Percentiles rank a stretch among this genome's conserved stretches.
Evolutionary conservation across 2,329 filamentous ascomycete genomes (phyloP).

Genomic region (Claviceps citrina): DNA sequence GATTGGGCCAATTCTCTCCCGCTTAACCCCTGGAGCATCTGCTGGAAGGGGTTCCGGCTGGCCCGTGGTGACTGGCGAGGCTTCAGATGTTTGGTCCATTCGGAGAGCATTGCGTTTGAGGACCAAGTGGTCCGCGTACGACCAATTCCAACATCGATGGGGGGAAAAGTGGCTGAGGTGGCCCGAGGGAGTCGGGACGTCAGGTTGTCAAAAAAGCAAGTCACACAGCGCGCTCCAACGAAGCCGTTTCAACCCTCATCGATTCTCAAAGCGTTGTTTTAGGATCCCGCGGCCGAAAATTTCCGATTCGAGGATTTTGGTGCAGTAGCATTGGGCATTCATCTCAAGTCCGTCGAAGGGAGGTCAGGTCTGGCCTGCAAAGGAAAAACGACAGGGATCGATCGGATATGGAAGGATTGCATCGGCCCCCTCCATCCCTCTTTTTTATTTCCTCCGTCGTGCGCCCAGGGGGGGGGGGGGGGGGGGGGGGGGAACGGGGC

Average conservation of each 20-base stretch:
- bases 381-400: background rate
- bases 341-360: background rate
- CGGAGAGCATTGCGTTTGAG: too few species aligned
- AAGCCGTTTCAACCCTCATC: background rate
- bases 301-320: constrained; percentile 1
- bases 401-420: background rate
- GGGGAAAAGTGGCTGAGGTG: background rate
- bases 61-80: too few species aligned
- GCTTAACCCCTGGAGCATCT: background rate
- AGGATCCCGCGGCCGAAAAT: background rate
- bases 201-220: background rate
- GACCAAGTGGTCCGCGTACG: too few species aligned
- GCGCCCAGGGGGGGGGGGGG: too few species aligned
- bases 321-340: background rate
- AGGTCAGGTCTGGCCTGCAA: background rate
- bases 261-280: background rate
- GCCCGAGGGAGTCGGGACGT: background rate
- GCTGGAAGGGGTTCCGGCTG: background rate
- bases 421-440: background rate
- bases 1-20: background rate
- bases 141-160: background rate
- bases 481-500: too few species aligned
- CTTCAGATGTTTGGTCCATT: background rate
- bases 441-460: background rate
- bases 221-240: background rate